phyloP scores from a whole-genome alignment of 495 filamentous ascomycete genomes.

The Cercophora newfieldiana region DNA sequence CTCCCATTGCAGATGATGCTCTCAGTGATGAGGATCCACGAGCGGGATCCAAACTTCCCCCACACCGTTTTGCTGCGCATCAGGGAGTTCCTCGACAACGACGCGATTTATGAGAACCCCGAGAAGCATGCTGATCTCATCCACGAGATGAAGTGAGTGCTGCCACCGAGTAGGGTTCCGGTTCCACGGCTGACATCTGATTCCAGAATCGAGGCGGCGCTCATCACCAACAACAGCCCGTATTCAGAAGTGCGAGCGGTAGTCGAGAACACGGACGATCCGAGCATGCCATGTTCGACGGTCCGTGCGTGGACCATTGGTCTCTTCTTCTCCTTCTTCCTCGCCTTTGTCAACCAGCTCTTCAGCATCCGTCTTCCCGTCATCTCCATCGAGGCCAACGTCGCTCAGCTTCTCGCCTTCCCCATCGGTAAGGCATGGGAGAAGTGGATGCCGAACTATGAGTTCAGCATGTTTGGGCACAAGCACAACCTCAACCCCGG shows the following conservation, averaged over 20 bases:
- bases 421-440: conserved; percentile 42
- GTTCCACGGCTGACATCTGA: neutral
- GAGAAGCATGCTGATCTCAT: conserved; percentile 39
- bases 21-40: conserved; percentile 30
- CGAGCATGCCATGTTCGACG: conserved; percentile 37
- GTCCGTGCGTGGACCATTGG: conserved; percentile 45
- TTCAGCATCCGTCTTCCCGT: conserved; percentile 43
- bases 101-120: conserved; percentile 37
- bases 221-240: conserved; percentile 47
- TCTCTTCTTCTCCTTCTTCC: conserved; percentile 34
- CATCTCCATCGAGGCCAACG: conserved; percentile 36
- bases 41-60: conserved; percentile 35
- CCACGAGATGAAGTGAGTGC: conserved; percentile 40
- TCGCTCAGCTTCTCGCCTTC: conserved; percentile 43
- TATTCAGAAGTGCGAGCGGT: conserved; percentile 54
- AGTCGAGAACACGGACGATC: conserved; percentile 48
- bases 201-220: conserved; percentile 35
- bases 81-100: conserved; percentile 34
- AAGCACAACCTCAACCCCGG: conserved; percentile 49
- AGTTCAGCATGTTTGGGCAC: conserved; percentile 40
- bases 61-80: conserved; percentile 28
- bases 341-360: conserved; percentile 44
- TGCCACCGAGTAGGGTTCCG: too few species aligned
- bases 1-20: conserved; percentile 31
- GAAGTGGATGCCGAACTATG: conserved; percentile 38